Evolutionary conservation across 2,329 filamentous ascomycete genomes (phyloP).

Genomic region (Colletotrichum tamarilloi): DNA sequence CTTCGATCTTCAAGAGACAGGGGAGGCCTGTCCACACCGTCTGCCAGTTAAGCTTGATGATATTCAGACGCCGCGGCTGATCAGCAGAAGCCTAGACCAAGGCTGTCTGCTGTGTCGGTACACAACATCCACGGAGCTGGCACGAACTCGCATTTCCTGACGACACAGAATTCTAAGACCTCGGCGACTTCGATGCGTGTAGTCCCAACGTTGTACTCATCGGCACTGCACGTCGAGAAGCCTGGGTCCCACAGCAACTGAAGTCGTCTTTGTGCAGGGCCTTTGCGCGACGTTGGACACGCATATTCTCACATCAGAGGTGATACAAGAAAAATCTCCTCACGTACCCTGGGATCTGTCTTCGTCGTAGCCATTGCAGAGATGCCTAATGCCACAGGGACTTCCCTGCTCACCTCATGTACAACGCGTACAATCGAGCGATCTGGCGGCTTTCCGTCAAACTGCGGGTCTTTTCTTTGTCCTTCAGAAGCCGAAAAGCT

Average conservation of each 20-base stretch:
- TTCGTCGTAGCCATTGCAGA: not conserved
- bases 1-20: not conserved
- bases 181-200: not conserved
- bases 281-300: not conserved
- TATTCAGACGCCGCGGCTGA: not conserved
- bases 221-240: not conserved
- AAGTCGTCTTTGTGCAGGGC: not conserved
- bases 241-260: not conserved
- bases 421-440: not conserved
- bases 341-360: not conserved
- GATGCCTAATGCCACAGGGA: not conserved
- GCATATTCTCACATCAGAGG: not conserved
- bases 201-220: not conserved
- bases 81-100: not conserved
- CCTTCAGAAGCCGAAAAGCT: not conserved
- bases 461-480: not conserved
- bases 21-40: not conserved
- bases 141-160: not conserved
- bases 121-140: not conserved
- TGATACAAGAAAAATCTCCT: not conserved
- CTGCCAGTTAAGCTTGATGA: not conserved
- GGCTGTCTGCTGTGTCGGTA: not conserved
- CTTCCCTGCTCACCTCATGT: conserved; percentile 2
- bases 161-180: not conserved
- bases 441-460: not conserved